Base-by-base conservation (phyloP, 2,329 filamentous ascomycete species). In the Sordariomycetes sp. region DNA sequence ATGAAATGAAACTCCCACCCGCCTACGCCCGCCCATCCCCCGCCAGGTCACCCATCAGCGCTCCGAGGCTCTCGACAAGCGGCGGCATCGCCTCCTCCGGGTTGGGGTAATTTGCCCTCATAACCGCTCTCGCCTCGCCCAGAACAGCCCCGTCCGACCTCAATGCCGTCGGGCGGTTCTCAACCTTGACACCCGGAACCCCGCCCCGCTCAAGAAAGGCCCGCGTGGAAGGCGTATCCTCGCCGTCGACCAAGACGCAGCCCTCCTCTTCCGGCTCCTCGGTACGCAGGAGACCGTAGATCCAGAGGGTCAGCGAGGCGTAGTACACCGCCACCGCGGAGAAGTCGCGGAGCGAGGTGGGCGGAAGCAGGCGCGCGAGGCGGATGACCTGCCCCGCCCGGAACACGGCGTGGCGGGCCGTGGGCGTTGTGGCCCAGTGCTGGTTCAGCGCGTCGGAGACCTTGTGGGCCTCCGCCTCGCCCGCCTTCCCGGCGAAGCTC, bases 321-420 rank as follows among this genome's bases (percentile, higher is more conserved):
- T 89, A 86, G 65, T 89, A 87, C 0, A 89, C 78, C 0, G 81
- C 83, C 7, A 89, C 80, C 0, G 86, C 85, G 61, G 83, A 81
- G 66, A 89, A 89, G 61, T 86, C 83, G 51, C 82, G 80, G 3
- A 89, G 68, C 12, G 79, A 74, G 0, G 77, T 75, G 1, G 72
- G 67, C 0, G 81, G 77, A 54, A 85, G 79, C 54, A 71, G 60
- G 64, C 78, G 80, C 1, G 83, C 85, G 48, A 80, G 78, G 8
- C 83, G 78, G 5, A 89, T 67, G 1, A 87, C 76, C 67, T 88
- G 87, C 0, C 83, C 86, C 1, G 87, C 86, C 62, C 86, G 83
- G 79, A 82, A 89, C 1, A 88, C 66, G 11, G 85, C 81, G 60
- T 80, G 79, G 32, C 84, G 76, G 8, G 83, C 79, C 24, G 81